Conservation (phyloP, 192 early-diverging fungal genomes). For the Gryganskiella cystojenkinii region DNA sequence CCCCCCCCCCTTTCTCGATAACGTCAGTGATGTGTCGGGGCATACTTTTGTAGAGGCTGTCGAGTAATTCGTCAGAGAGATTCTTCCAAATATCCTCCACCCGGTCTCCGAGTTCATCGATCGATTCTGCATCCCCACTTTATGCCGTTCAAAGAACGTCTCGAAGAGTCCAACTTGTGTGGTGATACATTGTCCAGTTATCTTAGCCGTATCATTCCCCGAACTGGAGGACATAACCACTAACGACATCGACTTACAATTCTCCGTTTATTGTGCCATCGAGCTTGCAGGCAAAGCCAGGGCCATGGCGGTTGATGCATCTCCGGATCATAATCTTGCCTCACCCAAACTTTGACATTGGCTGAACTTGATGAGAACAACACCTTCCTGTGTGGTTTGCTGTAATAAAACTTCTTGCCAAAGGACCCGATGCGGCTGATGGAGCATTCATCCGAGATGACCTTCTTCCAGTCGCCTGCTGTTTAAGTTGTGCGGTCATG, state of each 20-base stretch:
- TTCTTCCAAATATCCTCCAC: background rate
- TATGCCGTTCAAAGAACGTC: background rate
- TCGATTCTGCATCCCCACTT: background rate
- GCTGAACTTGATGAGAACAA: conserved; percentile 16
- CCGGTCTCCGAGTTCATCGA: background rate
- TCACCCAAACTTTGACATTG: background rate
- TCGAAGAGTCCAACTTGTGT: background rate
- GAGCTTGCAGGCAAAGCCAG: background rate
- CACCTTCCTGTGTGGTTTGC: background rate
- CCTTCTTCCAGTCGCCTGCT: background rate
- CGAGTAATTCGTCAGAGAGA: too few species aligned
- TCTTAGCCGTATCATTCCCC: background rate
- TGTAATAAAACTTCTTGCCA: background rate
- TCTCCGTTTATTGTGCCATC: background rate
- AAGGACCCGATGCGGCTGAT: conserved; percentile 8
- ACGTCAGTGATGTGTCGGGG: too few species aligned
- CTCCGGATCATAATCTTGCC: conserved; percentile 6
- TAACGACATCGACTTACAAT: background rate
- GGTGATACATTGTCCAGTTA: background rate
- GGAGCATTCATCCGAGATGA: conserved; percentile 5
- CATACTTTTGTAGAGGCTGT: too few species aligned
- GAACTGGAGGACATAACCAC: background rate
- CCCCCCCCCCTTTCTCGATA: too few species aligned
- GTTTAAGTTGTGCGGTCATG: too few species aligned
- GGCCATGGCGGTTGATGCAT: background rate